Evolutionary conservation across 495 filamentous ascomycete genomes (phyloP).

Genomic region (Ramalina peruviana): DNA sequence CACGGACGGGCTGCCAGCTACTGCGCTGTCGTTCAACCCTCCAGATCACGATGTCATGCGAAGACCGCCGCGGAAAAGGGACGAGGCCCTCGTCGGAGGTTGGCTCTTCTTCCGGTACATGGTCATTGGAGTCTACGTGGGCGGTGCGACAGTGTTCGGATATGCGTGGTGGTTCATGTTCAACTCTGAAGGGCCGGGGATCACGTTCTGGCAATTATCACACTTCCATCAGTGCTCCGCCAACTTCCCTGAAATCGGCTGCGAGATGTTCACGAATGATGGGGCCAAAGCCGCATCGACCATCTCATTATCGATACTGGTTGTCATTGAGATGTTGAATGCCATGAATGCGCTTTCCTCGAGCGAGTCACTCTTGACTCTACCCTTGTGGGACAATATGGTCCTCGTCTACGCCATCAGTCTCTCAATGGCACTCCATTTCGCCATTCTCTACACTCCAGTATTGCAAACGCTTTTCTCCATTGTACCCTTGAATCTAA

Average conservation of each 20-base stretch:
- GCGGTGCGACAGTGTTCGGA: conserved; percentile 85
- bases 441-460: conserved; percentile 84
- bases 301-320: conserved; percentile 77
- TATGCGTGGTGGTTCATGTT: conserved; percentile 99
- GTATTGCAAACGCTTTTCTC: conserved; percentile 81
- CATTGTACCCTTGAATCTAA: conserved; percentile 76
- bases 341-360: conserved; percentile 97
- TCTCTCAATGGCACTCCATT: conserved; percentile 93
- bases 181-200: conserved; percentile 80
- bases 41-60: conserved; percentile 96
- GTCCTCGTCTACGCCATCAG: conserved; percentile 89
- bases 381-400: conserved; percentile 93
- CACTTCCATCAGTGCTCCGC: conserved; percentile 89
- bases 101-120: conserved; percentile 98
- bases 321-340: conserved; percentile 99
- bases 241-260: conserved; percentile 82
- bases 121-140: conserved; percentile 91
- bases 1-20: conserved; percentile 93
- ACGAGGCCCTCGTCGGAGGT: conserved; percentile 79
- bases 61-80: conserved; percentile 75
- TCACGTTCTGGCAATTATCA: conserved; percentile 80
- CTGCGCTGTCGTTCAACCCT: conserved; percentile 94
- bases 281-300: conserved; percentile 91
- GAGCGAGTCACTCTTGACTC: conserved; percentile 83
- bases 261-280: conserved; percentile 83